Evolutionary conservation across 2,329 filamentous ascomycete species (phyloP).

Genomic region (Talaromyces sp.): DNA sequence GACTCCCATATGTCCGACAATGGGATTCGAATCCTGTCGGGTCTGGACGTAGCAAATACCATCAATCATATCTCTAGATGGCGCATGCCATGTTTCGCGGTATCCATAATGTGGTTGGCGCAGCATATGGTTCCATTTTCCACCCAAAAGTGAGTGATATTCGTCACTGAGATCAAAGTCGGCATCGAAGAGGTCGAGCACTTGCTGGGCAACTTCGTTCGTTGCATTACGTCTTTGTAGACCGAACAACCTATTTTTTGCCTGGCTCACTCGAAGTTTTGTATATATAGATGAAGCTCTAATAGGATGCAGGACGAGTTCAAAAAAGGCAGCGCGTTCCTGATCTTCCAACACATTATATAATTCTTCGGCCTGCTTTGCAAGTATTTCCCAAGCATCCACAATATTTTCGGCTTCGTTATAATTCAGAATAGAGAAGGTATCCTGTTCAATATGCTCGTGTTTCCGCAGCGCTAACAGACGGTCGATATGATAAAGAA

Average conservation of each 20-base stretch:
- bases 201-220: conserved; percentile 52
- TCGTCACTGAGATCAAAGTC: conserved; percentile 55
- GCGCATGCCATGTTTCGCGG: conserved; percentile 36
- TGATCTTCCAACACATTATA: conserved; percentile 48
- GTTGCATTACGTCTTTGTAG: conserved; percentile 56
- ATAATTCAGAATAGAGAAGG: conserved; percentile 62
- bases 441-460: conserved; percentile 57
- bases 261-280: conserved; percentile 51
- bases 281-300: conserved; percentile 57
- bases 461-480: conserved; percentile 60
- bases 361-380: conserved; percentile 53
- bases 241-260: conserved; percentile 55
- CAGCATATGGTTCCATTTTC: conserved; percentile 63
- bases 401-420: conserved; percentile 60
- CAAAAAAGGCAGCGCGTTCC: conserved; percentile 58
- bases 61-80: conserved; percentile 12
- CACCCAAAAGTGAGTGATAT: conserved; percentile 57
- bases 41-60: conserved; percentile 18
- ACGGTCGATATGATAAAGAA: conserved; percentile 34
- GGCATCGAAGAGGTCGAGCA: conserved; percentile 53
- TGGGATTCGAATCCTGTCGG: conserved; percentile 45
- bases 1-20: conserved; percentile 60
- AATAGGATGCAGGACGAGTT: conserved; percentile 60
- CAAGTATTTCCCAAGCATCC: conserved; percentile 54
- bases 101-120: conserved; percentile 54